A percentile compares a stretch with the other conserved stretches of the same genome.
These are phyloP conservation scores for Boletus rubroflammeus DNA, from an alignment of 768 basidiomycete species.

Conservation along the genomic window DNA sequence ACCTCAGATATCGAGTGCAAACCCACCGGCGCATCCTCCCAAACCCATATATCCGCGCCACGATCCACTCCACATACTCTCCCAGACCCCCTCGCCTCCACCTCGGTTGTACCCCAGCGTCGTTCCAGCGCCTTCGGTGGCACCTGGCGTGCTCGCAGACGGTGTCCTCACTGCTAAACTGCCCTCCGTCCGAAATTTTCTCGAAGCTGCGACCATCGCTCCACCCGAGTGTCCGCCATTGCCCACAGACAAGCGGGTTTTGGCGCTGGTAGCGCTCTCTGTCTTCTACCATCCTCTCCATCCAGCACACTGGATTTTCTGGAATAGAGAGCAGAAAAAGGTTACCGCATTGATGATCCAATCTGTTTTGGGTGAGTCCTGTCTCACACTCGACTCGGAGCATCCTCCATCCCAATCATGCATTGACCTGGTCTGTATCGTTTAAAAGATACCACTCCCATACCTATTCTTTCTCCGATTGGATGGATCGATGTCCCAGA, in stretches of 20 bases:
- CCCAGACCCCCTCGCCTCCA: conserved; percentile 17
- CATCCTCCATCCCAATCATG: conserved; percentile 2
- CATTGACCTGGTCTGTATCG: neutral
- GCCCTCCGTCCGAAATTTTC: conserved; percentile 47
- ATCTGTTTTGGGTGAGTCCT: conserved; percentile 49
- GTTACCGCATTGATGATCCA: conserved; percentile 52
- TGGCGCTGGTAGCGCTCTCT: conserved; percentile 58
- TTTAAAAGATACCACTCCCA: conserved; percentile 25
- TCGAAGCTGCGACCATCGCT: conserved; percentile 39
- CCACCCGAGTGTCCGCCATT: conserved; percentile 38
- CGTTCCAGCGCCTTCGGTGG: conserved; percentile 26
- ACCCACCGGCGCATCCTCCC: conserved; percentile 23
- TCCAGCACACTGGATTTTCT: conserved; percentile 62
- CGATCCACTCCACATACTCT: conserved; percentile 32
- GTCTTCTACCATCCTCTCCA: conserved; percentile 54
- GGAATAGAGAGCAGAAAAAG: conserved; percentile 49
- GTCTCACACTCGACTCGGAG: neutral
- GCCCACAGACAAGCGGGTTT: conserved; percentile 42
- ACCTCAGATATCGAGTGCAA: conserved; percentile 17
- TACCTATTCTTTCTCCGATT: conserved; percentile 35
- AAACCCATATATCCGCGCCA: conserved; percentile 29
- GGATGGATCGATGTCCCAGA: conserved; percentile 33
- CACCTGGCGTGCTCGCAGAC: conserved; percentile 35
- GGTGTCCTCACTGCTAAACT: conserved; percentile 45
- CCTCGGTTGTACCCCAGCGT: conserved; percentile 21